A percentile compares a stretch with the other conserved stretches of the same genome.
These are phyloP conservation scores for Aureobasidium sp. DNA, from an alignment of 2,329 filamentous ascomycete genomes.

Conservation along the genomic window DNA sequence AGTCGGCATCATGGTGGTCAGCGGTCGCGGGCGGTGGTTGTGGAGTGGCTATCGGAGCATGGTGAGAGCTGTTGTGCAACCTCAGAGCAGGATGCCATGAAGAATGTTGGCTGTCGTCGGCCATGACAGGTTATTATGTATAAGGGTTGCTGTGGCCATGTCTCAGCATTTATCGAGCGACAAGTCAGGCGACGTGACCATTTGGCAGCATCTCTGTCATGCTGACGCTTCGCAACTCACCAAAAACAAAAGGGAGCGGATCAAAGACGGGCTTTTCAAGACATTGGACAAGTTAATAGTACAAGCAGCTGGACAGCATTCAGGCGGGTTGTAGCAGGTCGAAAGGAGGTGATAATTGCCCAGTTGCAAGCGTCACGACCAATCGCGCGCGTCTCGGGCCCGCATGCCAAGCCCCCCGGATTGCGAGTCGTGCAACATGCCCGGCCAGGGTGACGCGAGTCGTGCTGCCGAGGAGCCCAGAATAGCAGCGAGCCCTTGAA, in stretches of 20 bases:
- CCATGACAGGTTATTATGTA: slow-evolving; percentile 7
- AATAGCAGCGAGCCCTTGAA: too few species aligned
- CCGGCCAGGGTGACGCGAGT: background rate
- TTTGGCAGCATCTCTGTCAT: background rate
- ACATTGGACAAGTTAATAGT: background rate
- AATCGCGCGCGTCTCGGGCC: too few species aligned
- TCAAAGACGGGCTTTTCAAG: background rate
- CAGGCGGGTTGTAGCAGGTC: background rate
- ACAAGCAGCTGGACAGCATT: background rate
- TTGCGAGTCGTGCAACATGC: background rate
- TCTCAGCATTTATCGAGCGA: background rate
- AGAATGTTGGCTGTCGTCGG: background rate
- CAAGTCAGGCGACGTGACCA: background rate
- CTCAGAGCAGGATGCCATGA: slow-evolving; percentile 12
- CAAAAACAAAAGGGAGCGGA: background rate
- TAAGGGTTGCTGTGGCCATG: background rate
- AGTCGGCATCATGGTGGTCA: background rate
- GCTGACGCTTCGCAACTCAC: background rate
- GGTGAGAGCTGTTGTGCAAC: background rate
- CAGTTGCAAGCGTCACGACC: background rate
- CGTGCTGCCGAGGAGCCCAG: background rate
- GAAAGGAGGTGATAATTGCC: background rate
- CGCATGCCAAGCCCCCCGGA: background rate
- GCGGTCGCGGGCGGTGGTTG: background rate
- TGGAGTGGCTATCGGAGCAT: background rate